Evolutionary conservation across 345 rosid species (phyloP).

Genomic region (Anastatica hierochuntica): DNA sequence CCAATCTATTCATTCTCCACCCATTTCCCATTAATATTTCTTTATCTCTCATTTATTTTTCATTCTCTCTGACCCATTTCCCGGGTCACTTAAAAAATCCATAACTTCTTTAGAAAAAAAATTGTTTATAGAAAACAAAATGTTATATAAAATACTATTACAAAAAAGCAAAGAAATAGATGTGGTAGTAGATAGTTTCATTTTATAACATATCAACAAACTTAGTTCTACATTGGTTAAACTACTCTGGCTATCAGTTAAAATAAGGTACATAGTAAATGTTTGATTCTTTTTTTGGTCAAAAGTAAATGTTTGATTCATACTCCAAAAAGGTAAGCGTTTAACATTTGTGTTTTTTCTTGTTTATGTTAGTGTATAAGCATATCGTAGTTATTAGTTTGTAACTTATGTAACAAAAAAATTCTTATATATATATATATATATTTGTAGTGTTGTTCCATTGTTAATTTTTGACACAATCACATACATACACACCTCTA

Average conservation of each 20-base stretch:
- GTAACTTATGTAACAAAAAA: not conserved
- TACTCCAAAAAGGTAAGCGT: too few species aligned
- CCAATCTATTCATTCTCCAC: constrained; percentile 28
- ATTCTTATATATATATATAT: not conserved
- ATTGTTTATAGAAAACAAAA: too few species aligned
- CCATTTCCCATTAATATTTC: constrained; percentile 12
- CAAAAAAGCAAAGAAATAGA: not conserved
- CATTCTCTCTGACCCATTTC: not conserved
- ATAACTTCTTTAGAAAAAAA: too few species aligned
- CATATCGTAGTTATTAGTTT: not conserved
- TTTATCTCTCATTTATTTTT: not conserved
- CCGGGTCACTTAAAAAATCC: not conserved
- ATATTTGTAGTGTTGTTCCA: not conserved
- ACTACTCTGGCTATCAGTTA: not conserved
- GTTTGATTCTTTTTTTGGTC: too few species aligned
- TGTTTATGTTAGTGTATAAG: too few species aligned
- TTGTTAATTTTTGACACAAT: not conserved
- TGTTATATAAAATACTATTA: not conserved
- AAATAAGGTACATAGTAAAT: not conserved
- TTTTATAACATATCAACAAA: not conserved
- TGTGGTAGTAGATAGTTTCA: not conserved
- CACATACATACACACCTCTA: not conserved
- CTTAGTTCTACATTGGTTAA: not conserved
- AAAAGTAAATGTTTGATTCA: too few species aligned
- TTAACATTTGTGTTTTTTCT: too few species aligned